These are phyloP conservation scores for Saxophila tyrrhenica DNA, from an alignment of 495 filamentous ascomycete genomes.

Conservation along the genomic window DNA sequence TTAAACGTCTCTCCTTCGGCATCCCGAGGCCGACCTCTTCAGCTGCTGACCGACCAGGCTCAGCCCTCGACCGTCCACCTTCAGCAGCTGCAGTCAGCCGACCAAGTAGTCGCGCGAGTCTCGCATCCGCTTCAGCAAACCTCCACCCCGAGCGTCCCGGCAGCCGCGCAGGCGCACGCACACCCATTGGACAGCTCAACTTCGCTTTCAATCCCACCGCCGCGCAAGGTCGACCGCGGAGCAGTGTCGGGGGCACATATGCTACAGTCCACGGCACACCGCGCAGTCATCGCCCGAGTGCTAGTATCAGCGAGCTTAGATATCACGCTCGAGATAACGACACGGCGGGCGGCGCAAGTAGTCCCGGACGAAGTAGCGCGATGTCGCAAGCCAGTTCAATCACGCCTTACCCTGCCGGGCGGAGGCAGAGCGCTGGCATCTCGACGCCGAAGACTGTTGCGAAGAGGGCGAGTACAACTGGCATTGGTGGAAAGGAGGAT, in stretches of 20 bases:
- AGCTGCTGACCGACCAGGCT: slow-evolving; percentile 26
- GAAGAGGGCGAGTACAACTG: slow-evolving; percentile 20
- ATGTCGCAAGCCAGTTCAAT: slow-evolving; percentile 9
- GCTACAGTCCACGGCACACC: slow-evolving; percentile 16
- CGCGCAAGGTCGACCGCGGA: slow-evolving; percentile 39
- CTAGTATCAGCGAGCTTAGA: slow-evolving; percentile 11
- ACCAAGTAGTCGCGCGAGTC: slow-evolving; percentile 51
- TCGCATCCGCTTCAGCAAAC: slow-evolving; percentile 38
- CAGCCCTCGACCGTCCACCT: slow-evolving; percentile 41
- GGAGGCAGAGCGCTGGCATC: slow-evolving; percentile 24
- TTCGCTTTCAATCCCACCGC: slow-evolving; percentile 36
- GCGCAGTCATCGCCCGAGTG: slow-evolving; percentile 8
- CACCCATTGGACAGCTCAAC: slow-evolving; percentile 18
- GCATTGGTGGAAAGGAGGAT: slow-evolving; percentile 21
- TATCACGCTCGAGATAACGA: slow-evolving; percentile 15
- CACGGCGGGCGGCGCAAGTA: slow-evolving; percentile 6
- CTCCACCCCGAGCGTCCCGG: slow-evolving; percentile 36
- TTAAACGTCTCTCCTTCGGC: slow-evolving; percentile 15
- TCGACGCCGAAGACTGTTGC: slow-evolving; percentile 4
- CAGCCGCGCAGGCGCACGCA: slow-evolving; percentile 41
- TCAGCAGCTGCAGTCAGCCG: slow-evolving; percentile 39
- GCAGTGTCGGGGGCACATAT: slow-evolving; percentile 43
- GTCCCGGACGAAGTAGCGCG: slow-evolving; percentile 7
- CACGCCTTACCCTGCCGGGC: slow-evolving; percentile 22
- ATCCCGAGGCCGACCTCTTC: slow-evolving; percentile 12